Conservation (phyloP, 2,329 filamentous ascomycete genomes). For the Bimuria novae-zelandiae region DNA sequence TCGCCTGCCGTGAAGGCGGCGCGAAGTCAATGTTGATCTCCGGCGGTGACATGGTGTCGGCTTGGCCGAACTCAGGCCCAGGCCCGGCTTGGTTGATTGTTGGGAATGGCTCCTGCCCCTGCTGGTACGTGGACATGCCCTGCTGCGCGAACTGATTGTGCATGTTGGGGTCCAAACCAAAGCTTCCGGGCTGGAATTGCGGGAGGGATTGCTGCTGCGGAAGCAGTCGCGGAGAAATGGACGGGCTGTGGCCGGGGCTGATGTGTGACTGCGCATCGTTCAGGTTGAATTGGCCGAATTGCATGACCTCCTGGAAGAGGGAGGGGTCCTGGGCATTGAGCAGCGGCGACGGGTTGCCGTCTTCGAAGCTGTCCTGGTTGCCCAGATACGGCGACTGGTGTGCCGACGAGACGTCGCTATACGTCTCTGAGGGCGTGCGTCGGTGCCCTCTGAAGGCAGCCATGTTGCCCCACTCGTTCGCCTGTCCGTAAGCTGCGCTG, state of each 20-base stretch:
- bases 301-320: slow-evolving; percentile 77
- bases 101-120: slow-evolving; percentile 54
- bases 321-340: slow-evolving; percentile 71
- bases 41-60: slow-evolving; percentile 82
- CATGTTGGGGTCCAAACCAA: slow-evolving; percentile 52
- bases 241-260: slow-evolving; percentile 73
- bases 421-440: slow-evolving; percentile 80
- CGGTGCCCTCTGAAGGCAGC: slow-evolving; percentile 77
- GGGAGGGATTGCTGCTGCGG: slow-evolving; percentile 69
- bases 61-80: slow-evolving; percentile 67
- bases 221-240: slow-evolving; percentile 65
- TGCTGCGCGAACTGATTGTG: slow-evolving; percentile 55
- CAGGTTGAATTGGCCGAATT: slow-evolving; percentile 79
- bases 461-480: slow-evolving; percentile 63
- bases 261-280: slow-evolving; percentile 49
- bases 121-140: slow-evolving; percentile 57
- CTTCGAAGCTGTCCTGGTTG: slow-evolving; percentile 78
- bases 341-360: slow-evolving; percentile 78
- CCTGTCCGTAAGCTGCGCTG: slow-evolving; percentile 62
- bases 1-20: slow-evolving; percentile 69
- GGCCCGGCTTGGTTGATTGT: slow-evolving; percentile 54
- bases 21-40: slow-evolving; percentile 95
- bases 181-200: slow-evolving; percentile 52
- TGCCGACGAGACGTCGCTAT: slow-evolving; percentile 85
- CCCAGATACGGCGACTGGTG: slow-evolving; percentile 81